These are phyloP conservation scores for Dothidotthia symphoricarpi DNA, from an alignment of 2,329 filamentous ascomycete genomes.

Conservation along the genomic window DNA sequence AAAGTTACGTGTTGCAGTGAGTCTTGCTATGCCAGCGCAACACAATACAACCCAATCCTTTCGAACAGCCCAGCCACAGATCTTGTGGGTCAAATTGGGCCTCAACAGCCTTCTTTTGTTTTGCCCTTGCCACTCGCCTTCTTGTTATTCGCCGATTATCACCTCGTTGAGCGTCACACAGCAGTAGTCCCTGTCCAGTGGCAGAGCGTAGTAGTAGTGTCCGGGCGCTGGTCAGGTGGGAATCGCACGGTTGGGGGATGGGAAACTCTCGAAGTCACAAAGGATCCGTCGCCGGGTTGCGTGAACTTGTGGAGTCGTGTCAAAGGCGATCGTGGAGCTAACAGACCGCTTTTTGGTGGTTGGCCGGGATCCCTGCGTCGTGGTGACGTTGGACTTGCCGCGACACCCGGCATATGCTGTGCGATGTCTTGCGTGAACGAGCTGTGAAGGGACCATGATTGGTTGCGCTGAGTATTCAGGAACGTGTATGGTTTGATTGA, in stretches of 20 bases:
- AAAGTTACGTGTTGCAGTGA: neutral
- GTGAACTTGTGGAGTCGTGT: slow-evolving; percentile 30
- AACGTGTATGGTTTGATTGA: no score
- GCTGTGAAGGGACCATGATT: no score
- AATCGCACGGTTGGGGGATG: slow-evolving; percentile 19
- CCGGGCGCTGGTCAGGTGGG: neutral
- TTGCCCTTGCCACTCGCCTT: slow-evolving; percentile 1
- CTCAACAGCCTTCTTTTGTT: slow-evolving; percentile 7
- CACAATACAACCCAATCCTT: neutral
- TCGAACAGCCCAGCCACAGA: slow-evolving; percentile 3
- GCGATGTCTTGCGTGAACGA: slow-evolving; percentile 24
- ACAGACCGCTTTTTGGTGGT: slow-evolving; percentile 23
- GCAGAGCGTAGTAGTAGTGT: neutral
- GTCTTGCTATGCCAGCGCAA: neutral
- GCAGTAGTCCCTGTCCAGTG: slow-evolving; percentile 1
- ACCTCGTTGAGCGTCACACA: slow-evolving; percentile 1
- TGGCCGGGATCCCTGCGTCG: slow-evolving; percentile 18
- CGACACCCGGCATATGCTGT: slow-evolving; percentile 11
- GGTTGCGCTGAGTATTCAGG: no score
- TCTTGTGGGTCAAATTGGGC: slow-evolving; percentile 22
- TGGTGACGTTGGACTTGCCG: slow-evolving; percentile 6
- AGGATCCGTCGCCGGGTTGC: slow-evolving; percentile 6
- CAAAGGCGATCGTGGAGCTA: slow-evolving; percentile 6
- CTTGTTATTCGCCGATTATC: slow-evolving; percentile 2
- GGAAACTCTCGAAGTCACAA: slow-evolving; percentile 1